Conservation (phyloP, 1,139 yeast genomes). For the Scheffersomyces quercinus region DNA sequence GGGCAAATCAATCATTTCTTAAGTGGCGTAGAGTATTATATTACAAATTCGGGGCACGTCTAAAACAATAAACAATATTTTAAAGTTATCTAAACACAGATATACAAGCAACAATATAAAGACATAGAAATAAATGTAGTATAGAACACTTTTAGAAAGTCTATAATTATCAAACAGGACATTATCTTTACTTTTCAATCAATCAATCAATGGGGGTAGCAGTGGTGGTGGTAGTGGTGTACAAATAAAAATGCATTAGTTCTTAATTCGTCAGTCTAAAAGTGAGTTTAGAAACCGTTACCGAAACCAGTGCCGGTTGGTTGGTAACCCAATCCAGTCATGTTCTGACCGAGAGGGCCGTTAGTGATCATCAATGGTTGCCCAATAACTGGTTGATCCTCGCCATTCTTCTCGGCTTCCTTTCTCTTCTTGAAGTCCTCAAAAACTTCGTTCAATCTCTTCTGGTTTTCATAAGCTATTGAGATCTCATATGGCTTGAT, state of each 20-base stretch:
- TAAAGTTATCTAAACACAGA: too few species aligned
- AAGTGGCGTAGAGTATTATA: too few species aligned
- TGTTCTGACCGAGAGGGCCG: slow-evolving; percentile 35
- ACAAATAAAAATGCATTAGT: slow-evolving; percentile 3
- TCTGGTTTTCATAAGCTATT: slow-evolving; percentile 73
- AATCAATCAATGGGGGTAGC: slow-evolving; percentile 4
- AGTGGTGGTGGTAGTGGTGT: background rate
- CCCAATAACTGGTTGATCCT: slow-evolving; percentile 43
- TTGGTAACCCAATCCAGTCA: slow-evolving; percentile 53
- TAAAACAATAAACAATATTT: too few species aligned
- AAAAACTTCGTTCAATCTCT: slow-evolving; percentile 63
- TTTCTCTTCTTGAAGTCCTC: slow-evolving; percentile 71
- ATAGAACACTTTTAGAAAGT: background rate
- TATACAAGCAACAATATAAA: too few species aligned
- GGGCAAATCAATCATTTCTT: background rate
- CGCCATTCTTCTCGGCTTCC: slow-evolving; percentile 55
- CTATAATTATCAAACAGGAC: slow-evolving; percentile 1
- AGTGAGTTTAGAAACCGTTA: slow-evolving; percentile 40
- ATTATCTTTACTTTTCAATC: slow-evolving; percentile 3
- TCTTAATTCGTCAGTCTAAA: slow-evolving; percentile 2
- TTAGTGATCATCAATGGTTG: slow-evolving; percentile 71
- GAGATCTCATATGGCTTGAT: slow-evolving; percentile 92
- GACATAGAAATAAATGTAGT: background rate
- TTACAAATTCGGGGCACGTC: too few species aligned
- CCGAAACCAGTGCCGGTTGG: slow-evolving; percentile 72